A percentile compares a stretch with the other conserved stretches of the same genome.
phyloP scores from a whole-genome alignment of 768 basidiomycete species.

The Gloeophyllum trabeum region DNA sequence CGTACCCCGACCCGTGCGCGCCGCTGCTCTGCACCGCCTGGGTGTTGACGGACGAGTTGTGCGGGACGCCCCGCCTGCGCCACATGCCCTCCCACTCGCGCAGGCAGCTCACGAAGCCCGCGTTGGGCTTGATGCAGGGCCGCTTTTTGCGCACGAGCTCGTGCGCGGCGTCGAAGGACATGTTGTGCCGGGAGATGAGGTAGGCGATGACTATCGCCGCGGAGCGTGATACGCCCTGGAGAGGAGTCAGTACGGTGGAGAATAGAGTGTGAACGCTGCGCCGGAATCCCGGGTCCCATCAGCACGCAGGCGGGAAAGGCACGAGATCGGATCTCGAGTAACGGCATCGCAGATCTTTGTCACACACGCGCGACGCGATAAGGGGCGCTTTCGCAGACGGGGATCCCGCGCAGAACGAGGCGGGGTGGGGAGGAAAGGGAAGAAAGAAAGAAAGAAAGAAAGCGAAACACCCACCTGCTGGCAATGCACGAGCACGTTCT shows the following conservation, averaged over 20 bases:
- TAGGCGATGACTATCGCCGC: slow-evolving; percentile 73
- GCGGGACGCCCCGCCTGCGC: too few species aligned
- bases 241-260: background rate
- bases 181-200: slow-evolving; percentile 62
- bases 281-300: too few species aligned
- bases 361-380: too few species aligned
- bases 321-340: too few species aligned
- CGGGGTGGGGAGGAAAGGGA: slow-evolving; percentile 2
- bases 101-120: slow-evolving; percentile 31
- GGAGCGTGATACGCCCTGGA: slow-evolving; percentile 68
- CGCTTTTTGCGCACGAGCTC: slow-evolving; percentile 52
- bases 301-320: too few species aligned
- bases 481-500: slow-evolving; percentile 69
- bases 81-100: slow-evolving; percentile 20
- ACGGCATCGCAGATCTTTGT: too few species aligned
- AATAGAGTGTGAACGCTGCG: background rate
- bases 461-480: slow-evolving; percentile 44
- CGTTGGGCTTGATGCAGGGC: slow-evolving; percentile 67
- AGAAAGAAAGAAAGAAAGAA: slow-evolving; percentile 5
- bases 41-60: too few species aligned
- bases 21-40: too few species aligned
- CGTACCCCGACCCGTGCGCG: too few species aligned
- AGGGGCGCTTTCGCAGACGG: too few species aligned
- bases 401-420: too few species aligned
- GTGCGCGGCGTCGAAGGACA: slow-evolving; percentile 60